Evolutionary conservation across 805 yeast species (phyloP).

Genomic region (Yarrowia yakushimensis): DNA sequence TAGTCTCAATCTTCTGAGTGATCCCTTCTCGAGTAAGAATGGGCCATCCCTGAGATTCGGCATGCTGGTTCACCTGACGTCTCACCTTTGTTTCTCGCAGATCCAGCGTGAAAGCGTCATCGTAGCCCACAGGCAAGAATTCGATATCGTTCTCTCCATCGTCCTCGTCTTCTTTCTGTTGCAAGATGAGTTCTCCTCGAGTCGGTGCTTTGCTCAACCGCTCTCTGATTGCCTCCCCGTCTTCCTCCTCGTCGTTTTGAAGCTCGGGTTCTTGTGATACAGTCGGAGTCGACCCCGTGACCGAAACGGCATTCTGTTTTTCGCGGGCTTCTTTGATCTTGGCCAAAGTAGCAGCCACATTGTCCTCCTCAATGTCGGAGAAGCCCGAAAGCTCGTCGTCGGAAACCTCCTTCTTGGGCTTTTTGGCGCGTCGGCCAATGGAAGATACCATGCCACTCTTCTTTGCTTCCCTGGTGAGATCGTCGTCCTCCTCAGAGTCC

Average conservation of each 20-base stretch:
- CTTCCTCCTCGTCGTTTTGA: neutral
- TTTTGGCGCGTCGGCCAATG: too few species aligned
- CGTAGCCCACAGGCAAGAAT: neutral
- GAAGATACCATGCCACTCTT: too few species aligned
- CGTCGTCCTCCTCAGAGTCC: too few species aligned
- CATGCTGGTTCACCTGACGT: neutral
- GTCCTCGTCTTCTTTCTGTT: neutral
- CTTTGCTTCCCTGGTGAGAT: too few species aligned
- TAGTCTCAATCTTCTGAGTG: neutral
- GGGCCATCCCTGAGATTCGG: neutral
- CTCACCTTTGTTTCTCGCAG: neutral
- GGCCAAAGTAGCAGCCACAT: neutral
- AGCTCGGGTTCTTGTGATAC: neutral
- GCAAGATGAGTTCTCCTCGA: neutral
- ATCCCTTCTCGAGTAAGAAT: neutral
- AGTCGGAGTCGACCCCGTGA: neutral
- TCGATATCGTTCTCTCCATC: constrained; percentile 9
- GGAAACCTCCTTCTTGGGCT: too few species aligned
- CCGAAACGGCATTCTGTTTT: neutral
- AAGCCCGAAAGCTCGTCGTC: neutral
- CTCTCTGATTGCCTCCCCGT: neutral
- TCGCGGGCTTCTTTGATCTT: neutral
- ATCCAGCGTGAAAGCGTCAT: neutral
- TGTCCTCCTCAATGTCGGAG: neutral
- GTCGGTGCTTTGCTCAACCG: neutral